phyloP scores from a whole-genome alignment of 2,329 filamentous ascomycete species.

The Diaporthe ilicicola region DNA sequence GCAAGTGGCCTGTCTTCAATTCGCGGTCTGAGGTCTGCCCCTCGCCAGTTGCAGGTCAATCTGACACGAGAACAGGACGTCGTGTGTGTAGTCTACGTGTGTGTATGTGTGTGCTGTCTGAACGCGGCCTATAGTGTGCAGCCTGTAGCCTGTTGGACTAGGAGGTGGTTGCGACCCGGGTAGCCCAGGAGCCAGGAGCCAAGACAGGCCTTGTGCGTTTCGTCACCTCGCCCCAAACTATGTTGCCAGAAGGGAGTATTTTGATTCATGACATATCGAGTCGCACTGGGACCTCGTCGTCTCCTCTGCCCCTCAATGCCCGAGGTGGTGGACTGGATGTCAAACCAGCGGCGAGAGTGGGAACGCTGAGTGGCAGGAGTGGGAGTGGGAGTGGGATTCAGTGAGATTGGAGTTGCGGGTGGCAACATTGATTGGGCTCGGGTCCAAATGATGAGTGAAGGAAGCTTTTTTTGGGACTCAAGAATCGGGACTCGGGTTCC shows the following conservation, averaged over 20 bases:
- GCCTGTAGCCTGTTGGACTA: too few species aligned
- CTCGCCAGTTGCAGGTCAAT: not conserved
- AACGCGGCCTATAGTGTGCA: too few species aligned
- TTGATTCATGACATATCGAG: conserved; percentile 4
- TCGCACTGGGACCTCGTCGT: not conserved
- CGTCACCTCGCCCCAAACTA: not conserved
- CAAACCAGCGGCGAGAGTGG: conserved; percentile 4
- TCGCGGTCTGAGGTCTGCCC: not conserved
- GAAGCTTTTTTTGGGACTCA: not conserved
- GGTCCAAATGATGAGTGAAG: not conserved
- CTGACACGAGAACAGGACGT: conserved; percentile 10
- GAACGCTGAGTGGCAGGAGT: not conserved
- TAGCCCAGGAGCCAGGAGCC: too few species aligned
- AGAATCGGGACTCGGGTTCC: not conserved
- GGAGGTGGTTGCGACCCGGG: too few species aligned
- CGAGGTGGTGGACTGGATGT: conserved; percentile 1
- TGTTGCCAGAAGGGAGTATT: not conserved
- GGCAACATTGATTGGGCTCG: conserved; percentile 11
- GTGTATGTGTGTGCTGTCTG: not conserved
- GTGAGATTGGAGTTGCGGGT: conserved; percentile 2
- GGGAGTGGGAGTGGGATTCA: not conserved
- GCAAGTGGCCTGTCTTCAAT: not conserved
- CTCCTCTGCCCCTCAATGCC: not conserved
- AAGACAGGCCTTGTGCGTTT: not conserved
- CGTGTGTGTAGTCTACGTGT: too few species aligned